Evolutionary conservation across 169 alveolate species (phyloP), one percentile per base, ranked within the genome.

Genomic region (Theileria annulata): DNA sequence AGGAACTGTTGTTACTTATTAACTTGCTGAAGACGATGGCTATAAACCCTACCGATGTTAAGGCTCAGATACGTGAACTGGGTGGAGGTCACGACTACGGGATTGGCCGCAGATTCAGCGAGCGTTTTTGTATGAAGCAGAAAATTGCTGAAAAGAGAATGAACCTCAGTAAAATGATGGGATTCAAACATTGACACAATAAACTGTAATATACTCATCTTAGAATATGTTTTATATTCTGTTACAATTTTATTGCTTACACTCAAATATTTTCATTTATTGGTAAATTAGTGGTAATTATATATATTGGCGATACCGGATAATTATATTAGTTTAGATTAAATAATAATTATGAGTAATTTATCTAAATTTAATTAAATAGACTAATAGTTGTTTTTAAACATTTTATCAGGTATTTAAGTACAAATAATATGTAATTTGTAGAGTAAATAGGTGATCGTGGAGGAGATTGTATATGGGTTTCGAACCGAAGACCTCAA

Each of bases 1-100:
- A 69, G 56, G 97, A 94, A 71, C 88, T 94, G 28, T 67, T 79
- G 31, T 77, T 85, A 51, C 82, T 93, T 3, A 77, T 87, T 19
- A 96, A 93, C 71, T 77, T 94, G 27, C 74, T 94, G 47, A 94
- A 94, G 81, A 85, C 94, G 3, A 86, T 88, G 67, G 95, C 96
- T 0, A 60, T 92, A n/a, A 91, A 91, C 42, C 91, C 95, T 0
- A 71, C 83, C 33, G 95, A 91, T 59, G 90, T 93, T 23, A 76
- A 74, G 17, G 78, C 54, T 8, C 92, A 87, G 71, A 71, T 93
- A 33, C 79, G 68, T 31, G 79, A 87, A 49, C 73, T 81, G 66
- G 94, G 96, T 4, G 95, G 94, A 3, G 94, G 94, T 6, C 77
- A 63, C 15, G 94, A 92, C 70, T 71, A 70, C 64, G 85, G 88